Base-by-base conservation (phyloP, 1,284 basidiomycete species). In the Amylostereum areolatum region DNA sequence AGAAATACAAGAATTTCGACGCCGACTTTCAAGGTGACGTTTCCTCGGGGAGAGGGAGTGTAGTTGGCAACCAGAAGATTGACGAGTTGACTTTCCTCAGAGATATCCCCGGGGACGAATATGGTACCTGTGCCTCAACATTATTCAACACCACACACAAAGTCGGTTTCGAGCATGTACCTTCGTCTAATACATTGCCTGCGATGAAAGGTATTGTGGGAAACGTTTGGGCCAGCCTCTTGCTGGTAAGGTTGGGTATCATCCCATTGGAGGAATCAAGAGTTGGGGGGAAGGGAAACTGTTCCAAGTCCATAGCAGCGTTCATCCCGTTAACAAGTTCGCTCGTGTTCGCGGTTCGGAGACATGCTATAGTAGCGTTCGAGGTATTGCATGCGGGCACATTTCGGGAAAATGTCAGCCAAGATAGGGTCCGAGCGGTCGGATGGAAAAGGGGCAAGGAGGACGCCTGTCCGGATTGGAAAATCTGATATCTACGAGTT, bases 171-270 rank as follows among this genome's bases (percentile, higher is more conserved):
- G 28, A 1, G 7, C 11, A 30, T 55, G 25, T 37, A 73, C 76
- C 74, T 63, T 78, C 75, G 50, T 78, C 75, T 4, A 72, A 59
- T 51, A 68, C 69, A 1, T 73, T 74, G 4, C 76, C 75, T 18
- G 73, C 62, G 35, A 79, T 76, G 53, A 75, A 73, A 2, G 77
- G 75, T 2, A 78, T 42, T 5, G 60, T 55, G 2, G 71, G 63
- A 52, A 74, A 75, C 5, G 60, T 53, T 30, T 50, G 47, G 0
- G 59, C 46, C 10, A 69, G 64, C 12, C 75, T 52, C 11, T 52
- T 57, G 1, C 72, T 75, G 1, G 72, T 64, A 4, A 70, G 51
- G 27, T 72, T 72, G 4, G 73, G 71, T 35, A 70, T 65, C 3
- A 79, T 43, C 0, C 75, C 75, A 3, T 57, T 61, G 0, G 63